These are phyloP conservation scores for Retiboletus flavoniger DNA, from an alignment of 1,284 basidiomycete genomes.

Conservation along the genomic window DNA sequence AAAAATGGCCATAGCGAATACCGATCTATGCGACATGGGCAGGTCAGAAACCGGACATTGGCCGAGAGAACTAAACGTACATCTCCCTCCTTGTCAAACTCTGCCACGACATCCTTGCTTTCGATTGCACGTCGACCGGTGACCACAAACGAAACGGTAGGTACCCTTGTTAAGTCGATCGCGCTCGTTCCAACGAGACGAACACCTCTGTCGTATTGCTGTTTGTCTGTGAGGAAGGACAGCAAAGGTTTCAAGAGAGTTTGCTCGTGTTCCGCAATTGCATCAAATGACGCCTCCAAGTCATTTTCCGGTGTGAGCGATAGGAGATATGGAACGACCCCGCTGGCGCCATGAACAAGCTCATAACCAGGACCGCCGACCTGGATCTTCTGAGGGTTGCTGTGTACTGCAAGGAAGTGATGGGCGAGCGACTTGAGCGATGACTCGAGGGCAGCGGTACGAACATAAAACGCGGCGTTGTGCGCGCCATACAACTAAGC, in stretches of 20 bases:
- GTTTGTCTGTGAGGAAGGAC: slow-evolving; percentile 38
- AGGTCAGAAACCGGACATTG: neutral
- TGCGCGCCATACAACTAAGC: slow-evolving; percentile 73
- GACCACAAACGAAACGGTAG: slow-evolving; percentile 74
- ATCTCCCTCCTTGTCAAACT: slow-evolving; percentile 57
- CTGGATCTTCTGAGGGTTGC: slow-evolving; percentile 61
- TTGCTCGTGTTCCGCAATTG: slow-evolving; percentile 48
- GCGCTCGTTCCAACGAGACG: slow-evolving; percentile 63
- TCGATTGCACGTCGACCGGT: slow-evolving; percentile 49
- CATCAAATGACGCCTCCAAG: slow-evolving; percentile 47
- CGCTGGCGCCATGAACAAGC: slow-evolving; percentile 57
- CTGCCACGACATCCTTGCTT: slow-evolving; percentile 64
- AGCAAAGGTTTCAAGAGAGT: slow-evolving; percentile 43
- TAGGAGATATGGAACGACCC: slow-evolving; percentile 62
- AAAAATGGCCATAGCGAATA: slow-evolving; percentile 78
- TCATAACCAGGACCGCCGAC: slow-evolving; percentile 76
- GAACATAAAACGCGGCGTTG: slow-evolving; percentile 64
- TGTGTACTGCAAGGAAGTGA: slow-evolving; percentile 62
- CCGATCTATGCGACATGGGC: slow-evolving; percentile 52
- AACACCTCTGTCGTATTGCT: slow-evolving; percentile 55
- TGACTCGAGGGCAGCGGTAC: slow-evolving; percentile 41
- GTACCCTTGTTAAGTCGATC: slow-evolving; percentile 48
- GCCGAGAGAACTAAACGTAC: slow-evolving; percentile 43
- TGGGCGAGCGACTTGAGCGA: slow-evolving; percentile 63
- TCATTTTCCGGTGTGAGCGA: slow-evolving; percentile 51